Conservation (phyloP, 2,329 filamentous ascomycete species). For the Cercospora sp. region DNA sequence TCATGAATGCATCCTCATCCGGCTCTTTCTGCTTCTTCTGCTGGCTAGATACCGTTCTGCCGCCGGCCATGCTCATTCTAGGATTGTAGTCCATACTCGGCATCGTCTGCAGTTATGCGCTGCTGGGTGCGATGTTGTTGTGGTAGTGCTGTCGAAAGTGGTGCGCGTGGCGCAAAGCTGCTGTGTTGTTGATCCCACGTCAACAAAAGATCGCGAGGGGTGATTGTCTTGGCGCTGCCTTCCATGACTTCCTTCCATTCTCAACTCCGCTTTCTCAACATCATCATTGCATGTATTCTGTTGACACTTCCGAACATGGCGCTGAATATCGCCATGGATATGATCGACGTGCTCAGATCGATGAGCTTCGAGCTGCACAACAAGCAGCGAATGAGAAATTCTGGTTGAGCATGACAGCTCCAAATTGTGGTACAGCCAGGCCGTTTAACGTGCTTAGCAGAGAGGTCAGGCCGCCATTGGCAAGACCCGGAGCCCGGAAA, state of each 20-base stretch:
- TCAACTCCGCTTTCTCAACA: not conserved
- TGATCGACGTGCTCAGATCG: not conserved
- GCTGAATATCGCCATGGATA: not conserved
- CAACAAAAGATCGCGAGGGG: conserved; percentile 5
- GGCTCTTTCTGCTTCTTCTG: conserved; percentile 44
- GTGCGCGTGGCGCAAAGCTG: not conserved
- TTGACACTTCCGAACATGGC: not conserved
- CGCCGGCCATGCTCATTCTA: conserved; percentile 52
- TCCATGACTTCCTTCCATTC: not conserved
- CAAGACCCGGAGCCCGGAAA: not conserved
- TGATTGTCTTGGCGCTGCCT: conserved; percentile 4
- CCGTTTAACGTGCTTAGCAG: not conserved
- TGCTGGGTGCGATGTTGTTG: conserved; percentile 5
- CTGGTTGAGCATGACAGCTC: conserved; percentile 1
- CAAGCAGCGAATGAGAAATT: not conserved
- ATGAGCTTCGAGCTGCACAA: not conserved
- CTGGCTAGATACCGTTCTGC: conserved; percentile 38
- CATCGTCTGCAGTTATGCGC: conserved; percentile 27
- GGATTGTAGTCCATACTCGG: conserved; percentile 51
- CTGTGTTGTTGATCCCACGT: not conserved
- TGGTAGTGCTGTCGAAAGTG: not conserved
- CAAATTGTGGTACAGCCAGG: conserved; percentile 5
- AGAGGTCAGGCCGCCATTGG: not conserved
- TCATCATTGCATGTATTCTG: not conserved
- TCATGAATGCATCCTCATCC: conserved; percentile 54